A percentile compares a stretch with the other conserved stretches of the same genome.
These are phyloP conservation scores for Boletus vinaceobasis DNA, from an alignment of 768 basidiomycete species.

Conservation along the genomic window DNA sequence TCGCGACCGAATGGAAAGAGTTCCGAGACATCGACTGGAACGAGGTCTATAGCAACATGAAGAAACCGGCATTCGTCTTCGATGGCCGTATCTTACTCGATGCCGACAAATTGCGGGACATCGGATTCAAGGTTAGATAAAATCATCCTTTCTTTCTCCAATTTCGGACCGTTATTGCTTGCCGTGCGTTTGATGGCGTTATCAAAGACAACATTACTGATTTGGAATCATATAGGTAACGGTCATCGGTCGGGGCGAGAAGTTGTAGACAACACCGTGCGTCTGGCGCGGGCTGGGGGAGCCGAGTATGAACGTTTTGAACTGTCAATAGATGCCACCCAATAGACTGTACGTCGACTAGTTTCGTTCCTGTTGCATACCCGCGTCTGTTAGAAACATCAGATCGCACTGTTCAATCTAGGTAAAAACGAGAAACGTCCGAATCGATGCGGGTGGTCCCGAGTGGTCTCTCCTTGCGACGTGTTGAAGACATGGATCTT, in stretches of 20 bases:
- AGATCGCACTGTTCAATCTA: constrained; percentile 8
- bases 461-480: not conserved
- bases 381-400: not conserved
- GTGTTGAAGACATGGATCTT: not conserved
- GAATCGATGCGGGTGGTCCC: not conserved
- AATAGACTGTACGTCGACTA: constrained; percentile 3
- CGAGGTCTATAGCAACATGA: constrained; percentile 81
- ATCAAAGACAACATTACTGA: constrained; percentile 6
- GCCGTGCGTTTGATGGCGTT: constrained; percentile 3
- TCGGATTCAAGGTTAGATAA: constrained; percentile 78
- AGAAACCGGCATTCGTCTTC: constrained; percentile 98
- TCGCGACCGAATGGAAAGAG: constrained; percentile 98
- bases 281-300: not conserved
- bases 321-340: constrained; percentile 8
- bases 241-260: constrained; percentile 56
- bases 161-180: not conserved
- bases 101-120: constrained; percentile 68
- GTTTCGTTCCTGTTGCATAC: not conserved
- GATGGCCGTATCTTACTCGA: constrained; percentile 90
- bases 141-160: not conserved
- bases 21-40: constrained; percentile 93
- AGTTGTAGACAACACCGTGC: constrained; percentile 24
- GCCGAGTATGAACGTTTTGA: not conserved
- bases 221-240: constrained; percentile 43
- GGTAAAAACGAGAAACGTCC: constrained; percentile 4